Evolutionary conservation across 2,329 filamentous ascomycete species (phyloP).

Genomic region (Epicoccum sorghinum): DNA sequence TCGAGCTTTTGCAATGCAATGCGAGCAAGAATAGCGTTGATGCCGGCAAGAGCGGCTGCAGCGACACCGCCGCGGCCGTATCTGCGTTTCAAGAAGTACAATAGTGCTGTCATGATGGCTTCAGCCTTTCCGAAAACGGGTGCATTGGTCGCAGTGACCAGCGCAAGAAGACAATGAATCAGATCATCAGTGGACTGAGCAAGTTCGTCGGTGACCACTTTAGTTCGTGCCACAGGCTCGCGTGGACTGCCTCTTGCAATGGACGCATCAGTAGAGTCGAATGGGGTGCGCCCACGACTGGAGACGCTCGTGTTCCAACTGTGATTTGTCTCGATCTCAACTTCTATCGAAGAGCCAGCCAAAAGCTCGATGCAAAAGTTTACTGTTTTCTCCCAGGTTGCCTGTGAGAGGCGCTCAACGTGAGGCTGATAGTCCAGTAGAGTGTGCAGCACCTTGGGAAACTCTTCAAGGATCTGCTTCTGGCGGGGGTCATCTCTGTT

Average conservation of each 20-base stretch:
- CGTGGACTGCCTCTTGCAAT: constrained; percentile 35
- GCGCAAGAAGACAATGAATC: constrained; percentile 68
- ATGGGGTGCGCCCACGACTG: constrained; percentile 40
- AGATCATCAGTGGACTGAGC: constrained; percentile 42
- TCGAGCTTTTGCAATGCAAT: constrained; percentile 71
- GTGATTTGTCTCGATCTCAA: constrained; percentile 29
- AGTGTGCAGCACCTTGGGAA: constrained; percentile 74
- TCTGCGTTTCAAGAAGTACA: constrained; percentile 67
- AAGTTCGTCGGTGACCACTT: constrained; percentile 29
- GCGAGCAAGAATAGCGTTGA: constrained; percentile 73
- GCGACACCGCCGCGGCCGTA: constrained; percentile 70
- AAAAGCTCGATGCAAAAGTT: constrained; percentile 75
- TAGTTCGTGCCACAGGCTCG: constrained; percentile 24
- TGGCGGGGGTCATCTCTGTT: constrained; percentile 67
- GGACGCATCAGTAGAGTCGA: constrained; percentile 34
- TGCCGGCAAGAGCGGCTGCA: constrained; percentile 73
- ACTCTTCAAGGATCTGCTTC: constrained; percentile 71
- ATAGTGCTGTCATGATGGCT: constrained; percentile 61
- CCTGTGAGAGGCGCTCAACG: constrained; percentile 74
- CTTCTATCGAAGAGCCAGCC: constrained; percentile 31
- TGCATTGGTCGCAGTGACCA: constrained; percentile 71
- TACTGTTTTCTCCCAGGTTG: constrained; percentile 71
- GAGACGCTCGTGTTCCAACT: constrained; percentile 41
- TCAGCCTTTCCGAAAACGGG: constrained; percentile 65
- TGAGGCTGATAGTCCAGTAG: constrained; percentile 77